Conservation (phyloP, 495 filamentous ascomycete genomes). For the Platismatia glauca region DNA sequence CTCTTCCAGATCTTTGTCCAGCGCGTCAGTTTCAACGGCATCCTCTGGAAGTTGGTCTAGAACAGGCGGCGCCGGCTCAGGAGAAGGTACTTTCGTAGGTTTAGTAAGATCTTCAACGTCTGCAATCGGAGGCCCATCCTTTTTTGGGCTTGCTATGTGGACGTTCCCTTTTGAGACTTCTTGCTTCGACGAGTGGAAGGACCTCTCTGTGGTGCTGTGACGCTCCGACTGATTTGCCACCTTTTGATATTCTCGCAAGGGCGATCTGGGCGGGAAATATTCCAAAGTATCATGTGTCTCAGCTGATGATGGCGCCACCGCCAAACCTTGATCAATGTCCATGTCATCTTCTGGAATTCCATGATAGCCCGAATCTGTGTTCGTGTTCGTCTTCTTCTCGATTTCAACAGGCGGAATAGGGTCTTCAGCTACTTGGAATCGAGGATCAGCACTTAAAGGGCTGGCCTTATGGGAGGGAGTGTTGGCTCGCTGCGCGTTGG, state of each 20-base stretch:
- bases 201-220: slow-evolving; percentile 47
- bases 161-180: slow-evolving; percentile 31
- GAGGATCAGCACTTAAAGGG: slow-evolving; percentile 22
- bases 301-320: slow-evolving; percentile 22
- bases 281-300: slow-evolving; percentile 30
- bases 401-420: neutral
- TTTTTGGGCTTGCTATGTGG: slow-evolving; percentile 15
- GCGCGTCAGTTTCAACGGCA: slow-evolving; percentile 20
- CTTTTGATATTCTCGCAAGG: neutral
- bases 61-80: slow-evolving; percentile 12
- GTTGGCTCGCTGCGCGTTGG: slow-evolving; percentile 29
- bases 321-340: slow-evolving; percentile 29
- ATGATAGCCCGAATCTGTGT: slow-evolving; percentile 74
- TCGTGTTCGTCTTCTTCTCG: slow-evolving; percentile 30
- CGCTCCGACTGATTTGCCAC: slow-evolving; percentile 30
- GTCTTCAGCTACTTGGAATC: slow-evolving; percentile 28
- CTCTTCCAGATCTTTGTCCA: slow-evolving; percentile 38
- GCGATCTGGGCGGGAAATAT: slow-evolving; percentile 6
- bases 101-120: slow-evolving; percentile 22
- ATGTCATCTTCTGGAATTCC: slow-evolving; percentile 55
- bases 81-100: slow-evolving; percentile 12
- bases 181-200: slow-evolving; percentile 63
- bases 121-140: slow-evolving; percentile 23
- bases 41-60: slow-evolving; percentile 20
- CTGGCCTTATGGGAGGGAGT: slow-evolving; percentile 23